Percentiles rank a stretch among this genome's conserved stretches.
These are phyloP conservation scores for Filobasidium floriforme DNA, from an alignment of 768 basidiomycete species.

Conservation along the genomic window DNA sequence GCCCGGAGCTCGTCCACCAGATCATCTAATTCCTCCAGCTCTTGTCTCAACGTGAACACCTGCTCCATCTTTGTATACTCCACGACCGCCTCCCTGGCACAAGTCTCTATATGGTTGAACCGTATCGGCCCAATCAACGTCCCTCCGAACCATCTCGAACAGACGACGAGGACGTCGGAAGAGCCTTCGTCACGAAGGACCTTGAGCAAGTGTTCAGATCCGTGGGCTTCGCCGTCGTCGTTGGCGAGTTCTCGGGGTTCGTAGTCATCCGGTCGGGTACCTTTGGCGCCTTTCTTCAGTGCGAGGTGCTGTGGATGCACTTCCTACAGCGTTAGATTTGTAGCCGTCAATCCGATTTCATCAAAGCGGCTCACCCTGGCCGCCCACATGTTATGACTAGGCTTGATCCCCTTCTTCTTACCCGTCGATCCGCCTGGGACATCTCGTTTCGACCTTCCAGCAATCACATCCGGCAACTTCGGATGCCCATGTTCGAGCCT, in stretches of 20 bases:
- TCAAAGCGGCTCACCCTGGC: constrained; percentile 13
- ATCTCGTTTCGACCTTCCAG: constrained; percentile 10
- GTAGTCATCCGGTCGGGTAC: constrained; percentile 19
- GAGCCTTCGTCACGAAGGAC: constrained; percentile 23
- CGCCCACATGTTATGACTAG: constrained; percentile 24
- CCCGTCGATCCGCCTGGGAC: background rate
- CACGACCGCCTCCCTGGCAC: constrained; percentile 14
- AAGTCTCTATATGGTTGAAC: constrained; percentile 22
- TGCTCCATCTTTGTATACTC: constrained; percentile 7
- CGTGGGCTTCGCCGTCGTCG: constrained; percentile 22
- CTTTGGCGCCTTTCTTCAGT: constrained; percentile 9
- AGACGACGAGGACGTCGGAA: constrained; percentile 26
- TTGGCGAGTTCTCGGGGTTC: constrained; percentile 7
- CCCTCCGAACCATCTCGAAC: constrained; percentile 24
- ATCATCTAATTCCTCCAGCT: constrained; percentile 17
- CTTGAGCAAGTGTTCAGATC: constrained; percentile 15
- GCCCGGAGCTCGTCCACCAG: constrained; percentile 18
- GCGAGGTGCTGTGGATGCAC: background rate
- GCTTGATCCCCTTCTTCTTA: constrained; percentile 15
- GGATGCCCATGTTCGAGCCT: constrained; percentile 17
- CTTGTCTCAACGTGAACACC: constrained; percentile 8
- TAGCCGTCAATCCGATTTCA: background rate
- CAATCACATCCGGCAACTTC: constrained; percentile 22
- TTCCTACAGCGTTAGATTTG: background rate
- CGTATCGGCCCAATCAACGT: constrained; percentile 22